Base-by-base conservation (phyloP, 495 filamentous ascomycete genomes). In the Penicillium lividum region DNA sequence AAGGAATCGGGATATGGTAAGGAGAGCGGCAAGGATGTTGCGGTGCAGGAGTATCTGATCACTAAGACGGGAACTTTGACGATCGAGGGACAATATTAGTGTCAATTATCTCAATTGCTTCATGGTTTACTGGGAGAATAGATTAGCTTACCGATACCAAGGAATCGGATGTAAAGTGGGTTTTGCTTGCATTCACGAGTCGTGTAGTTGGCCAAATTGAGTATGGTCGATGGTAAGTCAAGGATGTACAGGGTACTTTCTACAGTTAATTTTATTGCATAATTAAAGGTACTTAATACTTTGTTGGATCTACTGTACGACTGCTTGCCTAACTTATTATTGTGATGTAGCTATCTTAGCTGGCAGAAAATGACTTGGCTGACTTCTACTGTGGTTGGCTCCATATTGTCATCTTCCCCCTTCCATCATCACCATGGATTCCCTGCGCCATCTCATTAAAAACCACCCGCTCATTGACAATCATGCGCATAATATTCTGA, bases 391-490 rank as follows among this genome's bases (percentile, higher is more conserved):
- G 18, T 25, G 22, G 42, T 46, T 28, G 43, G 43, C 11, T 9
- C 5, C 13, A 27, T 22, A 22, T 5, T 45, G 16, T 28, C 18
- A 22, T 44, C 10, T 46, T 30, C 51, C 45, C 30, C 7, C 55
- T 11, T 42, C 47, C 33, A 18, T 57, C 34, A 53, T n/a, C 38
- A 57, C 46, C 60, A 77, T 77, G 72, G 61, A 65, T 45, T 22
- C 57, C 13, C 54, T 77, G 5, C 70, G 70, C 25, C 63, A 68
- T 9, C 61, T 84, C 27, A 85, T 94, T 49, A 80, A 82, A 57
- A 78, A 64, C 15, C 89, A 86, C 36, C 91, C 92, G 0, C 81
- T 93, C 60, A 93, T 97, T 66, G 92, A 97, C 68, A 86, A 93
- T 67, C 92, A 97, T 74, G 90, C 89, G 38, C 92, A 97, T 67